A percentile compares a stretch with the other conserved stretches of the same genome.
These are phyloP conservation scores for Suillus variegatus DNA, from an alignment of 768 basidiomycete species.

Conservation along the genomic window DNA sequence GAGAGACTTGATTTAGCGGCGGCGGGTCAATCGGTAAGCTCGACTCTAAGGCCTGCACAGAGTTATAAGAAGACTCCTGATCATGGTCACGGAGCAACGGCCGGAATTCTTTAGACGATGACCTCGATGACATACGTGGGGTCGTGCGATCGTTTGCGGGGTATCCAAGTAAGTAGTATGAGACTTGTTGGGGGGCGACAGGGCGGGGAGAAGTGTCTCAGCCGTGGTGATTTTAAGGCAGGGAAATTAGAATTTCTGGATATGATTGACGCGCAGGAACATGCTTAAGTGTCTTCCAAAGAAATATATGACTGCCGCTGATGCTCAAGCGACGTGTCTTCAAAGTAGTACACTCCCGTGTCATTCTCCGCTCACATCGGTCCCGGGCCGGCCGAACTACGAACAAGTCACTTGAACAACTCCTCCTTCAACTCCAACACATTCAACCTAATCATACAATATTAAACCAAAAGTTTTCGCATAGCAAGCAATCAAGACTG, in stretches of 20 bases:
- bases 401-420: conserved; percentile 15
- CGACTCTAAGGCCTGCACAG: conserved; percentile 38
- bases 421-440: neutral
- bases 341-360: conserved; percentile 14
- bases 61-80: conserved; percentile 42
- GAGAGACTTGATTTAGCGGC: conserved; percentile 49
- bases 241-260: neutral
- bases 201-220: conserved; percentile 2
- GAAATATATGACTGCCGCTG: conserved; percentile 24
- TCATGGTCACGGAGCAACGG: conserved; percentile 56
- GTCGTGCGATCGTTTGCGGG: conserved; percentile 2
- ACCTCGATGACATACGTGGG: conserved; percentile 39
- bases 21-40: conserved; percentile 28
- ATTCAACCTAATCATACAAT: neutral
- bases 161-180: conserved; percentile 12
- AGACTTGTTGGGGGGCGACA: conserved; percentile 5
- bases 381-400: conserved; percentile 19
- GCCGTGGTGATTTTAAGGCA: conserved; percentile 9
- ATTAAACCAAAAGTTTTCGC: neutral
- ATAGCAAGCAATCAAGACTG: neutral
- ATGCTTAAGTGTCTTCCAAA: conserved; percentile 10
- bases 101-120: conserved; percentile 51
- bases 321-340: conserved; percentile 20
- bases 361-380: conserved; percentile 35
- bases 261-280: conserved; percentile 17